Base-by-base conservation (phyloP, 371 early-diverging fungal genomes). In the Zopfochytrium polystomum region DNA sequence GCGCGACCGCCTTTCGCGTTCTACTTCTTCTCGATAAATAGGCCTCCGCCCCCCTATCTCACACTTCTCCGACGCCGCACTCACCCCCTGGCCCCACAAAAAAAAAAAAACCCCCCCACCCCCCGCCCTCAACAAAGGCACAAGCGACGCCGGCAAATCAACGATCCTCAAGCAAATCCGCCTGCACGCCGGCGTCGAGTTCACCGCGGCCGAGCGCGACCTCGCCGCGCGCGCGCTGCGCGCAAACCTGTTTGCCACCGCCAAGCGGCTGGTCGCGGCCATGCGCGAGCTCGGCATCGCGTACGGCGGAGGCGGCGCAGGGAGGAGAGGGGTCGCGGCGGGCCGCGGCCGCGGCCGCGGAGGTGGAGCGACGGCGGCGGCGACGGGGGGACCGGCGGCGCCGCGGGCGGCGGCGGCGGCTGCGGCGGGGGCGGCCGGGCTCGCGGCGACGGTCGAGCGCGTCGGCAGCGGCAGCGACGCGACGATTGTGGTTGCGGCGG, bases 101-200 rank as follows among this genome's bases (percentile, higher is more conserved):
- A n/a, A n/a, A n/a, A n/a, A n/a, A n/a, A n/a, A n/a, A n/a, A n/a
- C n/a, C n/a, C n/a, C n/a, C n/a, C n/a, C n/a, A n/a, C n/a, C n/a
- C n/a, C n/a, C n/a, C n/a, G n/a, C 9, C 48, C 15, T 47, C 6
- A 15, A 25, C 4, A 51, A 66, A 93, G 95, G 97, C 59, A 91
- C 95, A 26, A 96, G 96, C 65, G 96, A 95, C 80, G 93, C 95
- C 3, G 96, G 96, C 29, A 96, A 96, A 78, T 88, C 90, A 23
- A 96, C 96, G 9, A 90, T 96, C 61, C 71, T 96, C 49, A 96
- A 96, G 73, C 95, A 96, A 72, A 94, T 96, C 92, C 89, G 90
- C 70, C 76, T 95, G 33, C 95, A 95, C 62, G 95, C 94, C 68
- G 91, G 88, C 58, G 87, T 84, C 59, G 91, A 93, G 9, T 96